Base-by-base conservation (phyloP, 352 stramenopile genomes). In the Globisporangium echinulatum region DNA sequence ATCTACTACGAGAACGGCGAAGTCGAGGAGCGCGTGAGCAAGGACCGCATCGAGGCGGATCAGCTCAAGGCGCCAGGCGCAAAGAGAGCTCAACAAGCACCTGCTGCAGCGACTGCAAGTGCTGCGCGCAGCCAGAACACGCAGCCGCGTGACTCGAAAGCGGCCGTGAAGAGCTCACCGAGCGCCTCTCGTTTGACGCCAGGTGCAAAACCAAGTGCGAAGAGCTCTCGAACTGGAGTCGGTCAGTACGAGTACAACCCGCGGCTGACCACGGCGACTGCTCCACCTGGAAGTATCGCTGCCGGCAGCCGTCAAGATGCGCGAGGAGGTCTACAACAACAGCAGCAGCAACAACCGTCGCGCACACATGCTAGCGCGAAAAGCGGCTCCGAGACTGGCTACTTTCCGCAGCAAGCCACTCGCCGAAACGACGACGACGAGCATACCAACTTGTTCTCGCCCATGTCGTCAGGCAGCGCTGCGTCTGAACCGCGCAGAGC, bases 1-100 rank as follows among this genome's bases (percentile, higher is more conserved):
- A 71, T 83, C 36, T 78, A 74, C 55, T 83, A 81, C 53, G 72
- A 77, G 44, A 81, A 80, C 42, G 74, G 72, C 1, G 66, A 75
- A 38, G 51, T 84, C 25, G 77, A 87, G 49, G 70, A 87, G 58
- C 63, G 67, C 33, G 72, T 82, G 13, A 53, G 54, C 4, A 73
- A 68, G 48, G 70, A 82, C 8, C 75, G 75, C 49, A 61, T 85
- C 19, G 61, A 58, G 36, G 39, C 36, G 33, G 43, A 54, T 11
- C 33, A 53, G 15, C 6, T 46, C 14, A 64, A 64, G 46, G 14
- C 43, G 8, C 47, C 49, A 3, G 33, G 38, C 25, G 44, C 44
- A 17, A 69, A 55, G 47, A 50, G 52, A 25, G 25, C 40, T 14
- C 58, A 36, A 19, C 46, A 49, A 54, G 43, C 49, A 5, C 3